Base-by-base conservation (phyloP, 2,329 filamentous ascomycete genomes). In the Beauveria medogensis region DNA sequence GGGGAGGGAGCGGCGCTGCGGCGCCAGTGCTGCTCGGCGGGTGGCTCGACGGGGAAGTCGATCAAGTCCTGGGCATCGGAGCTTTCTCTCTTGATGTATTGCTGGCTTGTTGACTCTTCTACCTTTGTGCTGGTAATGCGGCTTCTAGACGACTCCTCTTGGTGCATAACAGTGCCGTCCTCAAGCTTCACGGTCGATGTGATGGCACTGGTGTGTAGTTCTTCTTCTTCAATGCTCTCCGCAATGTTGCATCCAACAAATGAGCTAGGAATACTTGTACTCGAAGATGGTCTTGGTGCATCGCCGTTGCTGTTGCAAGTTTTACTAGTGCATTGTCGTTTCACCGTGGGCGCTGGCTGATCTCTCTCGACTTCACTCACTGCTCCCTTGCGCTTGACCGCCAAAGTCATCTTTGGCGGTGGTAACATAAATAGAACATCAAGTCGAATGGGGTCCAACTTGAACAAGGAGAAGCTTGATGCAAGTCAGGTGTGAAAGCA, bases 1-100 rank as follows among this genome's bases (percentile, higher is more conserved):
- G 57, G 48, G 1, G 57, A 59, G 26, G 57, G 57, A 5, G 57
- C 57, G 12, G 57, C 41, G 26, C 57, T 60, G 40, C 57, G 50
- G 30, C 47, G 55, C 47, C 6, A n/a, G 18, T 52, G 56, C n/a
- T 24, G 56, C 26, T 52, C 55, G 8, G 30, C 14, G 5, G 18
- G 28, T 3, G 28, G 30, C 48, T 52, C 50, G 28, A 5, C n/a
- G 20, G 55, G 2, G 7, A 5, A 34, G 3, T 53, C 28, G 9
- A 14, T 10, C n/a, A 47, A 7, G 34, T n/a, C 37, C n/a, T 18
- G 18, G 22, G 5, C 18, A n/a, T 18, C 9, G 18, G 12, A 43
- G 6, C 34, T 34, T 24, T 34, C 47, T 28, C 12, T 48, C 3
- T 46, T 44, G 18, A 24, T 2, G 24, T 2, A 2, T 37, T 37